These are phyloP conservation scores for Parachlorella kessleri DNA, from an alignment of 139 green algal genomes.

Conservation along the genomic window DNA sequence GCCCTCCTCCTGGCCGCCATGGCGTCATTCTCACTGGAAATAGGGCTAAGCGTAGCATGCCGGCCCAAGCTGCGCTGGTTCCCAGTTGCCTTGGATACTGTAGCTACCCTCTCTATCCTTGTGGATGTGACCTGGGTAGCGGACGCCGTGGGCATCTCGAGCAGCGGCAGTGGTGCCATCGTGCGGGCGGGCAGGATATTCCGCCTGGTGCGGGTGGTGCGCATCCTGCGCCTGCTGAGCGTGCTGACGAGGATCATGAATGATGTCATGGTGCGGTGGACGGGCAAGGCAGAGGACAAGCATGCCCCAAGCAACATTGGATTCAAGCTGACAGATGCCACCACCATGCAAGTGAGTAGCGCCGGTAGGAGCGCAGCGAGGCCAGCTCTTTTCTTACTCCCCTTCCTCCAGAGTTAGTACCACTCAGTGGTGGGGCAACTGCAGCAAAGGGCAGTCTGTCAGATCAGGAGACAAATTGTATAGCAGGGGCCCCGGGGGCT, in stretches of 20 bases:
- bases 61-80: background rate
- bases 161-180: background rate
- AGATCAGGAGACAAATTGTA: no score
- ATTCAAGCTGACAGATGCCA: constrained; percentile 4
- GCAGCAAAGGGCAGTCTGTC: no score
- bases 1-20: constrained; percentile 3
- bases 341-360: background rate
- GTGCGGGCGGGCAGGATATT: background rate
- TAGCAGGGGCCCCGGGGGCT: no score
- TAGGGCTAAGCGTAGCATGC: background rate
- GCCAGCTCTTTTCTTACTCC: no score
- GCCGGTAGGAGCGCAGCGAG: no score
- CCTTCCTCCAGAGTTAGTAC: no score
- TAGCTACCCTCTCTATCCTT: background rate
- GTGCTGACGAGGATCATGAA: background rate
- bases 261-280: background rate
- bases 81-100: background rate
- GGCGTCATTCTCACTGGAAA: background rate
- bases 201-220: constrained; percentile 4
- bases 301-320: constrained; percentile 4
- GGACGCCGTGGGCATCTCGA: background rate
- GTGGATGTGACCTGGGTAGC: constrained; percentile 9
- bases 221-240: constrained; percentile 1
- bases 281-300: background rate
- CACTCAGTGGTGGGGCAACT: no score